Base-by-base conservation (phyloP, 1,139 yeast species). In the Kodamaea anthophila region DNA sequence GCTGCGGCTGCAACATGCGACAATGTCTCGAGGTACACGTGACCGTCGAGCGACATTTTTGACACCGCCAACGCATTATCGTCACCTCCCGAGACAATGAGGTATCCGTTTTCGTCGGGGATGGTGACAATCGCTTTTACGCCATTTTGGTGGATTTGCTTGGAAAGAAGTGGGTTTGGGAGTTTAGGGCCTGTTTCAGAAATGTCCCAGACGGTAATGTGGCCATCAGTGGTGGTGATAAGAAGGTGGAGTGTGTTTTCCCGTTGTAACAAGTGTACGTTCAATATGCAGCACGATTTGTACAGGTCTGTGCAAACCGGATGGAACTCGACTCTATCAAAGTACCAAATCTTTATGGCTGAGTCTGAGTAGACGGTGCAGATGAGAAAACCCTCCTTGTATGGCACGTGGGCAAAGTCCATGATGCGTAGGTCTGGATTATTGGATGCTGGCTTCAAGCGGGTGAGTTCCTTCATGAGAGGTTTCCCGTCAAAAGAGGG, bases 341-440 rank as follows among this genome's bases (percentile, higher is more conserved):
- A 77, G 35, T 58, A 53, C 80, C 88, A 84, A 0, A 82, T 28
- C 40, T 75, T 78, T 28, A 91, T 70, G 5, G 71, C 62, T 1
- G 97, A 88, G 49, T 91, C 88, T 0, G 97, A 88, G 48, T 85
- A 91, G 0, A 81, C 94, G 0, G 87, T 72, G 1, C 73, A 70
- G 5, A 87, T 45, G 2, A 79, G 43, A 38, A 77, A 73, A 6
- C 76, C 76, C 4, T 47, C 46, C 1, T 59, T 49, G 12, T 24
- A 10, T 22, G 60, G 58, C 15, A 62, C 40, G 5, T 72, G 60
- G 34, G 68, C 77, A 49, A 86, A 82, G 51, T 83, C 94, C 95
- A 87, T 88, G 28, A 88, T 77, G 42, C 98, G 66, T 37, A 91
- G 62, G 51, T 91, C 97, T 0, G 94, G 94, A 31, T 73, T 70